These are phyloP conservation scores for Urostyla sp. DNA, from an alignment of 73 alveolate species.

Conservation along the genomic window DNA sequence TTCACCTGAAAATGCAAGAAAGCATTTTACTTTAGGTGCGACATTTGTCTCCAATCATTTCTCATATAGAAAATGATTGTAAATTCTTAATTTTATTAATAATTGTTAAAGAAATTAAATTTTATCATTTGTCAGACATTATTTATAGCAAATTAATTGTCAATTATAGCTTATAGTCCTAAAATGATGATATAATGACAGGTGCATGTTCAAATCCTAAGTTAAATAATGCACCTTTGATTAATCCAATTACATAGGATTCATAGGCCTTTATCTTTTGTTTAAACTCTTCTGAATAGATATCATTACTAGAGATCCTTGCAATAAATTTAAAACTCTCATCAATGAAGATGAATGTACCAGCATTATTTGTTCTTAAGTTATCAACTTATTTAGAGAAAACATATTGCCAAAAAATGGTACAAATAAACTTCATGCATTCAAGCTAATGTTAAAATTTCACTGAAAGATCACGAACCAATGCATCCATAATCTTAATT, in stretches of 20 bases:
- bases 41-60: too few relatives aligned
- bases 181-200: neutral
- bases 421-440: conserved; percentile 53
- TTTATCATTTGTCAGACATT: too few relatives aligned
- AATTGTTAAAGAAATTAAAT: too few relatives aligned
- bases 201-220: conserved; percentile 39
- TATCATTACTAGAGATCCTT: conserved; percentile 25
- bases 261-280: conserved; percentile 32
- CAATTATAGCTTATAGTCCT: neutral
- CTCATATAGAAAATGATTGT: too few relatives aligned
- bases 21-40: too few relatives aligned
- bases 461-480: neutral
- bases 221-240: conserved; percentile 44
- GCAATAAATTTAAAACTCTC: conserved; percentile 23
- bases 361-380: conserved; percentile 47
- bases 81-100: too few relatives aligned
- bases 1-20: too few relatives aligned
- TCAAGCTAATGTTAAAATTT: conserved; percentile 52
- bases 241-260: conserved; percentile 21
- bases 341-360: conserved; percentile 55
- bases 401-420: conserved; percentile 50
- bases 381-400: conserved; percentile 49
- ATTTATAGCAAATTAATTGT: conserved; percentile 34
- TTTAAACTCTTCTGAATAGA: conserved; percentile 17
- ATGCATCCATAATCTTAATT: neutral